A percentile compares a stretch with the other conserved stretches of the same genome.
Conservation (phyloP, 2,329 filamentous ascomycete species). For the Monilinia fructicola region DNA sequence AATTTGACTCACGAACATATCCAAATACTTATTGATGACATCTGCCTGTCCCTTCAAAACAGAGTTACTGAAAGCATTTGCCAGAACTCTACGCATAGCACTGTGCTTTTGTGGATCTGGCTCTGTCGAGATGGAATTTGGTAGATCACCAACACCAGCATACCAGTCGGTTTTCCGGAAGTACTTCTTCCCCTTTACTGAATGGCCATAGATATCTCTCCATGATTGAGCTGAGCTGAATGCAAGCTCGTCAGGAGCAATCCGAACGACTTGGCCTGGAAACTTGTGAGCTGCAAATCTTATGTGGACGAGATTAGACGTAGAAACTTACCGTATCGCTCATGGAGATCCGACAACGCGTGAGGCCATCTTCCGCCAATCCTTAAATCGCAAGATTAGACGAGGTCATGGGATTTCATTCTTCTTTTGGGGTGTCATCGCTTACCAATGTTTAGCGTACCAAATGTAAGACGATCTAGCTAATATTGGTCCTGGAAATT, state of each 20-base stretch:
- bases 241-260: conserved; percentile 15
- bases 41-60: conserved; percentile 12
- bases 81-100: conserved; percentile 16
- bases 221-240: conserved; percentile 19
- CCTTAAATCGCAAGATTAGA: background rate
- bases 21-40: conserved; percentile 14
- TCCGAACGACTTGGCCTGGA: background rate
- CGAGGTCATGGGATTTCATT: background rate
- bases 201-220: conserved; percentile 19
- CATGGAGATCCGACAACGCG: conserved; percentile 4
- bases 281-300: background rate
- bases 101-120: conserved; percentile 11
- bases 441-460: conserved; percentile 21
- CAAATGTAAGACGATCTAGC: conserved; percentile 18
- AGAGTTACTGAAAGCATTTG: conserved; percentile 18
- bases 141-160: conserved; percentile 15
- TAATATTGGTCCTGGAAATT: conserved; percentile 18
- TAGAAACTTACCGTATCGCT: conserved; percentile 6
- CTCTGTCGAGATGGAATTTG: conserved; percentile 12
- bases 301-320: background rate
- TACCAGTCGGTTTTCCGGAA: conserved; percentile 20
- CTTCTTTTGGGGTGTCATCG: background rate
- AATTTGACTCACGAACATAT: conserved; percentile 17
- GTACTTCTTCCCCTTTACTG: conserved; percentile 16
- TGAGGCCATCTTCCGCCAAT: conserved; percentile 16